Conservation (phyloP, 164 flowering plant species). For the Nymphaea thermarum region DNA sequence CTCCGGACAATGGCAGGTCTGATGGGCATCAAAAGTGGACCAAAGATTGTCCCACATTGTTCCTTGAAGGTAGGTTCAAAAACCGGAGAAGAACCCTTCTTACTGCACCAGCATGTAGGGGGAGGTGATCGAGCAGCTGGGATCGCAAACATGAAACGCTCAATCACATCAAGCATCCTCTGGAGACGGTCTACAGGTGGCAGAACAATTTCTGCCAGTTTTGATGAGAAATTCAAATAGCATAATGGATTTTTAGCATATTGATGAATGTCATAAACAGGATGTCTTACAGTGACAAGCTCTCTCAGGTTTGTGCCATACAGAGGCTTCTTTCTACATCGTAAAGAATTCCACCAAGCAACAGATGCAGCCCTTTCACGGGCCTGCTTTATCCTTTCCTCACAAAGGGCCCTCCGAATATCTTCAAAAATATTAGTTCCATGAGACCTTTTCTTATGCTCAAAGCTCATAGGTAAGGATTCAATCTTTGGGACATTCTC, state of each 20-base stretch:
- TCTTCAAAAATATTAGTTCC: constrained; percentile 74
- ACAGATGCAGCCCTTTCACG: constrained; percentile 65
- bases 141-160: constrained; percentile 88
- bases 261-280: constrained; percentile 45
- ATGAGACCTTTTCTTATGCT: constrained; percentile 21
- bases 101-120: constrained; percentile 86
- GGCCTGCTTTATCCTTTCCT: constrained; percentile 64
- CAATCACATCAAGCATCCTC: constrained; percentile 57
- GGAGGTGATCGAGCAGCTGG: constrained; percentile 89
- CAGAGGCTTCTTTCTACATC: constrained; percentile 61
- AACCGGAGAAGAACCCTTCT: constrained; percentile 42
- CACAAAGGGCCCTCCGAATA: constrained; percentile 55
- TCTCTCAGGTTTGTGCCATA: constrained; percentile 59
- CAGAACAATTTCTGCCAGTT: constrained; percentile 62
- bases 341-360: constrained; percentile 99
- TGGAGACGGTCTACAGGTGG: constrained; percentile 79
- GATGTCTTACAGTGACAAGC: constrained; percentile 51
- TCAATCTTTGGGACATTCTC: constrained; percentile 17
- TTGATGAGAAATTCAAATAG: constrained; percentile 51
- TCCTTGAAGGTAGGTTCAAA: constrained; percentile 37
- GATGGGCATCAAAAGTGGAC: constrained; percentile 69
- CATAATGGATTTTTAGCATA: constrained; percentile 38
- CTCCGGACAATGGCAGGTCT: constrained; percentile 91
- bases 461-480: constrained; percentile 4
- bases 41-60: constrained; percentile 39